phyloP scores from a whole-genome alignment of 352 stramenopile species.

The Phytopythium helicoides region DNA sequence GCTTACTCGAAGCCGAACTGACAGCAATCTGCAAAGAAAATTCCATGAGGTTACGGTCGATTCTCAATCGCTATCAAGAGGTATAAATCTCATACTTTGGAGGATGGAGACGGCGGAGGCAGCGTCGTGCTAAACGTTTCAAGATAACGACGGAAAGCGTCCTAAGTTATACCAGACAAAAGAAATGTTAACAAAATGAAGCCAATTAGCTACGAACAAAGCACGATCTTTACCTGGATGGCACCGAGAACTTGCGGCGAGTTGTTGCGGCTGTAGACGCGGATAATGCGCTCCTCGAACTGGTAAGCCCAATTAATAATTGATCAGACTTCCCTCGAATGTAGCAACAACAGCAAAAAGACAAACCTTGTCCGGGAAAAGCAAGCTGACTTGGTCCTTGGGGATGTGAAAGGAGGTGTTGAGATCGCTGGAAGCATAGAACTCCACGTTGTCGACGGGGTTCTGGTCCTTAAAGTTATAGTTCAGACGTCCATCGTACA shows the following conservation, averaged over 20 bases:
- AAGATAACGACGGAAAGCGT: conserved; percentile 60
- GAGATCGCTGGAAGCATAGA: conserved; percentile 75
- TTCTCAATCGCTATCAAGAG: background rate
- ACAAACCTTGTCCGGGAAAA: conserved; percentile 81
- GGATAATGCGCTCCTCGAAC: conserved; percentile 84
- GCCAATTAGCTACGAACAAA: background rate
- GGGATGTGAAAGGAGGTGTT: conserved; percentile 71
- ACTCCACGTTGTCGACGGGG: conserved; percentile 79
- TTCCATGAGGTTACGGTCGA: background rate
- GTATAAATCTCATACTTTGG: conserved; percentile 33
- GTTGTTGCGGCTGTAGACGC: conserved; percentile 69
- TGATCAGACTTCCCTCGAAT: background rate
- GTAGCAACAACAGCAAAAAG: background rate
- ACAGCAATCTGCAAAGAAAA: conserved; percentile 1
- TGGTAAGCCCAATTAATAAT: conserved; percentile 10
- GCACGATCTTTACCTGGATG: conserved; percentile 41
- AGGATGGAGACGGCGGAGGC: conserved; percentile 64
- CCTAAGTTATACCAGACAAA: conserved; percentile 13
- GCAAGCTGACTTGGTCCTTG: conserved; percentile 75
- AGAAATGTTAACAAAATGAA: background rate
- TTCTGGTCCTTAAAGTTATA: conserved; percentile 85
- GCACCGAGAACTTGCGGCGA: conserved; percentile 46
- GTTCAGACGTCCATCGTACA: conserved; percentile 74
- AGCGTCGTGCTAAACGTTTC: conserved; percentile 62
- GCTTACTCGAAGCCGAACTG: background rate